A percentile compares a stretch with the other conserved stretches of the same genome.
phyloP scores from a whole-genome alignment of 768 basidiomycete genomes.

The Pulveroboletus sp. region DNA sequence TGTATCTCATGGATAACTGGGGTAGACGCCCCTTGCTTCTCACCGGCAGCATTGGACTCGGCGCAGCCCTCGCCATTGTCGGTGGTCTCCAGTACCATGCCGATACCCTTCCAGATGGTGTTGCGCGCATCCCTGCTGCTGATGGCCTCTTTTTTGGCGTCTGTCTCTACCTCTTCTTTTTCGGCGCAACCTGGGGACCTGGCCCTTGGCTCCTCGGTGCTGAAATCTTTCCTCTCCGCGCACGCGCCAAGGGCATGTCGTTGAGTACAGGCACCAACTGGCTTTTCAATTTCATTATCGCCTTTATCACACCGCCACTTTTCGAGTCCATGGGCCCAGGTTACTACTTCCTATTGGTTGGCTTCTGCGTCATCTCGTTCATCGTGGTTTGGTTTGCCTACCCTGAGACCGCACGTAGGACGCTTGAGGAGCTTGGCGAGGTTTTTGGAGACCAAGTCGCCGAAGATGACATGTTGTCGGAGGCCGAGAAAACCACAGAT shows the following conservation, averaged over 20 bases:
- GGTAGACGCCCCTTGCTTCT: constrained; percentile 54
- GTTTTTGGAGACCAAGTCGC: constrained; percentile 42
- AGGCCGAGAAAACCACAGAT: constrained; percentile 12
- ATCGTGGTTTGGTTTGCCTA: constrained; percentile 47
- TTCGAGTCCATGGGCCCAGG: constrained; percentile 48
- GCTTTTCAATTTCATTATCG: constrained; percentile 39
- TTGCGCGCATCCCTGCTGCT: constrained; percentile 29
- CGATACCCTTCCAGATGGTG: constrained; percentile 37
- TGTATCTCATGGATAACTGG: constrained; percentile 51
- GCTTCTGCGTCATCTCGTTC: constrained; percentile 43
- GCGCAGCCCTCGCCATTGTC: constrained; percentile 45
- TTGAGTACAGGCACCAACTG: constrained; percentile 34
- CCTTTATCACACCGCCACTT: constrained; percentile 55
- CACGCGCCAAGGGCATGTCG: constrained; percentile 39
- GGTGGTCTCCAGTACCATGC: constrained; percentile 49
- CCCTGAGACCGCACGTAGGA: constrained; percentile 46
- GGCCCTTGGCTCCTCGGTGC: constrained; percentile 52
- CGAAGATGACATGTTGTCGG: constrained; percentile 20
- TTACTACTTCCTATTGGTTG: constrained; percentile 51
- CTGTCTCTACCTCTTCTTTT: constrained; percentile 59
- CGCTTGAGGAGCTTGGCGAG: constrained; percentile 48
- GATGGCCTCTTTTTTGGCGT: constrained; percentile 42
- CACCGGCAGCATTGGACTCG: constrained; percentile 42
- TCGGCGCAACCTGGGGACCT: constrained; percentile 56
- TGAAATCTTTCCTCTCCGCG: constrained; percentile 46